These are phyloP conservation scores for Termitomyces sp. DNA, from an alignment of 768 basidiomycete genomes.

Conservation along the genomic window DNA sequence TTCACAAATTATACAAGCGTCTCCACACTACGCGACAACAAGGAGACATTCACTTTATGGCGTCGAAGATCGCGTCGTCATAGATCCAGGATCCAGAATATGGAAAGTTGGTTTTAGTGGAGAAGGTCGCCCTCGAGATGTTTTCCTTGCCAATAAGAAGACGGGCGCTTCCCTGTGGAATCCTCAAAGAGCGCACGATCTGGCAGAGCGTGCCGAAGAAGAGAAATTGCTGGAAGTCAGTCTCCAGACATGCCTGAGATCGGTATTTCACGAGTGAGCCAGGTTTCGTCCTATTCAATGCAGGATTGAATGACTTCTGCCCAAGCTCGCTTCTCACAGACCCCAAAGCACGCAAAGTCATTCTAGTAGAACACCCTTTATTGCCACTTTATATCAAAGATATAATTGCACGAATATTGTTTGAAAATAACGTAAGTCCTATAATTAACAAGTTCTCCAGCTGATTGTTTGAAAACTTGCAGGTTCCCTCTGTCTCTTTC, in stretches of 20 bases:
- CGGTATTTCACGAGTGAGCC: constrained; percentile 82
- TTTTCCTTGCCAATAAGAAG: constrained; percentile 58
- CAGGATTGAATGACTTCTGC: constrained; percentile 9
- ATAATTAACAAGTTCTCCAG: not conserved
- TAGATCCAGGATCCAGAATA: constrained; percentile 89
- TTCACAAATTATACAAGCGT: constrained; percentile 51
- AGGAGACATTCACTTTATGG: constrained; percentile 93
- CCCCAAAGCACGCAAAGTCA: constrained; percentile 92
- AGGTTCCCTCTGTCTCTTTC: constrained; percentile 96
- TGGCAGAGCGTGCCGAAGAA: constrained; percentile 62
- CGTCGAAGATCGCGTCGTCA: constrained; percentile 90
- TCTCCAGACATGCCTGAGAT: constrained; percentile 63
- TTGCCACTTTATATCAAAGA: constrained; percentile 87
- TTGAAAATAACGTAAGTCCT: constrained; percentile 77
- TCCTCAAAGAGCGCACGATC: constrained; percentile 48
- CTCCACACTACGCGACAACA: constrained; percentile 82
- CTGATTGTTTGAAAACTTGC: constrained; percentile 2
- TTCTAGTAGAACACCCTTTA: constrained; percentile 86
- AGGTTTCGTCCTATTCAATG: not conserved
- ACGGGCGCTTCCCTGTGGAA: constrained; percentile 52
- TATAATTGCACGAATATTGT: constrained; percentile 77
- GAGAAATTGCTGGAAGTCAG: constrained; percentile 66
- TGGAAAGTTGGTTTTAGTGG: constrained; percentile 99
- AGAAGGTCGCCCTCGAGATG: constrained; percentile 84
- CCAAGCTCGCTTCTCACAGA: constrained; percentile 87